phyloP scores from a whole-genome alignment of 495 filamentous ascomycete genomes.

The Recurvomyces mirabilis region DNA sequence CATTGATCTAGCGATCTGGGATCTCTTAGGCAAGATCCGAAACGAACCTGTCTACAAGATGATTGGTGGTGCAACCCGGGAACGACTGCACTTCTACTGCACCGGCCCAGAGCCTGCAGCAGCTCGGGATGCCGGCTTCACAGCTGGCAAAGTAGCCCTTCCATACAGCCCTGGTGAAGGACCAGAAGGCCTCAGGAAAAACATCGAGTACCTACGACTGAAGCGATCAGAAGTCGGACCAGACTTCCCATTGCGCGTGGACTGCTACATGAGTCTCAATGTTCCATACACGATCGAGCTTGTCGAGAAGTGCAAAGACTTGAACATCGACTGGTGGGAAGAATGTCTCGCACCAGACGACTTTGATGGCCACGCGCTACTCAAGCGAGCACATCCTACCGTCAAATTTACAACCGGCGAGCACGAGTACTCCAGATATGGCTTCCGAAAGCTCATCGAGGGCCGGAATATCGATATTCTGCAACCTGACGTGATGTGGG shows the following conservation, averaged over 20 bases:
- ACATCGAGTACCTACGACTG: conserved; percentile 73
- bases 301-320: conserved; percentile 63
- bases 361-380: conserved; percentile 73
- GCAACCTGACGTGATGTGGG: conserved; percentile 94
- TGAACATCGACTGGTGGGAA: conserved; percentile 95
- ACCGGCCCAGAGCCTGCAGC: conserved; percentile 72
- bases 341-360: conserved; percentile 84
- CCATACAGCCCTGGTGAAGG: conserved; percentile 84
- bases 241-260: conserved; percentile 85
- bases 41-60: conserved; percentile 90
- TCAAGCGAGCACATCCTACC: conserved; percentile 83
- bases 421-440: conserved; percentile 85
- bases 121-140: conserved; percentile 74
- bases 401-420: conserved; percentile 91
- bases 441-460: conserved; percentile 88
- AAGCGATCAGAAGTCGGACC: conserved; percentile 76
- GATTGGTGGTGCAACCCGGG: conserved; percentile 75
- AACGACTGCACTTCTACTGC: conserved; percentile 82
- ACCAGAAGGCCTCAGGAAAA: conserved; percentile 67
- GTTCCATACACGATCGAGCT: conserved; percentile 86
- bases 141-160: conserved; percentile 76
- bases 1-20: conserved; percentile 86
- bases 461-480: conserved; percentile 86
- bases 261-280: conserved; percentile 93
- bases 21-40: conserved; percentile 77